phyloP scores from a whole-genome alignment of 2,329 filamentous ascomycete genomes.

The Colletotrichum gloeosporioides region DNA sequence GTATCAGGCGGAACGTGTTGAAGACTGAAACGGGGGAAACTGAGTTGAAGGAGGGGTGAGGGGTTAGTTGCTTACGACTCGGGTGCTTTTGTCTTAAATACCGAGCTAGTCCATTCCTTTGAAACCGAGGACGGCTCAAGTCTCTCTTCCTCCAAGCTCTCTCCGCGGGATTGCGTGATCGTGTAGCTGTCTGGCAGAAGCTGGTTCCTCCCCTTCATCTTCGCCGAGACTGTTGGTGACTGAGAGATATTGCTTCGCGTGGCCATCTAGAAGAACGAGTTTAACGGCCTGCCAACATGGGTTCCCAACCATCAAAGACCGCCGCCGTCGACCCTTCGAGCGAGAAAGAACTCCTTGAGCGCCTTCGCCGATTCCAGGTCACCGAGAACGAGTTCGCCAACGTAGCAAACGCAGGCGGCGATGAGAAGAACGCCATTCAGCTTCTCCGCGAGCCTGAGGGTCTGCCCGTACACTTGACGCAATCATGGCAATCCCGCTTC shows the following conservation, averaged over 20 bases:
- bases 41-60: neutral
- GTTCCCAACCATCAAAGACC: conserved; percentile 48
- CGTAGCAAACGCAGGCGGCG: conserved; percentile 48
- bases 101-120: neutral
- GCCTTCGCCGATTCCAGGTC: conserved; percentile 49
- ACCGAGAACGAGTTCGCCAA: conserved; percentile 59
- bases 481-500: conserved; percentile 66
- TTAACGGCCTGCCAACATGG: conserved; percentile 38
- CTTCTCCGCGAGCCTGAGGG: conserved; percentile 40
- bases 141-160: neutral
- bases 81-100: conserved; percentile 7
- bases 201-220: neutral
- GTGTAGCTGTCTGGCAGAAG: neutral
- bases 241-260: neutral
- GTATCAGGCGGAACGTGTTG: conserved; percentile 7
- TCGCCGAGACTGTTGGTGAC: neutral
- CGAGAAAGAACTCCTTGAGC: conserved; percentile 51
- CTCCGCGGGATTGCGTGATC: conserved; percentile 1
- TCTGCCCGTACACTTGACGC: conserved; percentile 57
- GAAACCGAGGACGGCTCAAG: neutral
- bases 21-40: neutral
- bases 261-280: neutral
- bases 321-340: conserved; percentile 29
- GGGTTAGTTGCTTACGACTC: conserved; percentile 1
- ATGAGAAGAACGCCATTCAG: conserved; percentile 58